Conservation (phyloP, 2,329 filamentous ascomycete genomes). For the Cyphellophora attinorum region DNA sequence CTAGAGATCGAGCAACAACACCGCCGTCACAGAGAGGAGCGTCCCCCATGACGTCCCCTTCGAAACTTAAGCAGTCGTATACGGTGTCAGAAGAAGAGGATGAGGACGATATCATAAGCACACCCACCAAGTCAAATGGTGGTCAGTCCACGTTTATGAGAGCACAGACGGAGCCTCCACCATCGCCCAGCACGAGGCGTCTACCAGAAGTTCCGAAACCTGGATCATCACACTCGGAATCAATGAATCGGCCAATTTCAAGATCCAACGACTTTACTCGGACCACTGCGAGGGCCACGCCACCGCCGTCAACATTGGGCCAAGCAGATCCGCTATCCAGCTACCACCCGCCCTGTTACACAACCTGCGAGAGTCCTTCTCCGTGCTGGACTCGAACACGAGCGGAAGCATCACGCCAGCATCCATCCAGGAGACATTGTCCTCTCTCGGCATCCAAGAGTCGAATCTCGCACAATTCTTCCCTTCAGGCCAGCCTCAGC, state of each 20-base stretch:
- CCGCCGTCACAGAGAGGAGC: constrained; percentile 33
- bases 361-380: constrained; percentile 83
- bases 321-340: constrained; percentile 29
- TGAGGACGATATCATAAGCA: constrained; percentile 21
- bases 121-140: constrained; percentile 33
- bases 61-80: constrained; percentile 37
- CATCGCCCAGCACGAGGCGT: constrained; percentile 25
- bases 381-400: constrained; percentile 82
- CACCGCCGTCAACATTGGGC: constrained; percentile 5
- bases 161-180: constrained; percentile 24
- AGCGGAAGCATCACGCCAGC: constrained; percentile 74
- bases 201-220: constrained; percentile 2
- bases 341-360: constrained; percentile 75
- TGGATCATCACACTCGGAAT: constrained; percentile 1
- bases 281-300: constrained; percentile 6
- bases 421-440: constrained; percentile 76
- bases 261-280: neutral
- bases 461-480: constrained; percentile 75
- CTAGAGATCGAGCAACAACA: constrained; percentile 33
- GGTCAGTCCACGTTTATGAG: constrained; percentile 9
- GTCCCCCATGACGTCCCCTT: constrained; percentile 35
- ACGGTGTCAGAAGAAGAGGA: constrained; percentile 31
- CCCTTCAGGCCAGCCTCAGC: constrained; percentile 58
- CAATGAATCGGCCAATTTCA: constrained; percentile 3
- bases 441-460: constrained; percentile 58